Base-by-base conservation (phyloP, 2,329 filamentous ascomycete species). In the Purpureocillium takamizusanense region DNA sequence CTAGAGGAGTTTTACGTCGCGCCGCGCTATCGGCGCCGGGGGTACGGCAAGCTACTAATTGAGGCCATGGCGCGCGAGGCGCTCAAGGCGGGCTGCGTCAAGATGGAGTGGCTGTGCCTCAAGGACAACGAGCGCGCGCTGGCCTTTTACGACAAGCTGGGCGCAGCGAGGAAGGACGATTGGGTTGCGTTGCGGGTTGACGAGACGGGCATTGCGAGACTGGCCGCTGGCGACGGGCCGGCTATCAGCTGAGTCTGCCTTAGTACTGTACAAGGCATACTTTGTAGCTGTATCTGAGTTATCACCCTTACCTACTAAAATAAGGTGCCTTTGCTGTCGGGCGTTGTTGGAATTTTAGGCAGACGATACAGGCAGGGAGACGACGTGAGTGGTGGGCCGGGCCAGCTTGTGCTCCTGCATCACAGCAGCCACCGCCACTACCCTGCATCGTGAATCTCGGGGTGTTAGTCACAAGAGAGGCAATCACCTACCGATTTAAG, bases 41-140 rank as follows among this genome's bases (percentile, higher is more conserved):
- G 44, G 4, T 46, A 46, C 28, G 44, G 33, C 12, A 23, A 33
- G 13, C 18, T 33, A 13, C 14, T 46, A 15, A 35, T 46, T 13
- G 17, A 44, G 39, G 39, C 29, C 13, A 15, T 42, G 37, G 42
- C 42, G 3, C 14, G 14, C 7, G 38, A 38, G 23, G 44, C 39
- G n/a, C 29, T 13, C 2, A 30, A 30, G 17, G 14, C 32, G 11
- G 37, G 35, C 18, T 41, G 44, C 16, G 23, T 27, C 12, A 44
- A 41, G 39, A 25, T 46, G 27, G 44, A 46, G 15, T 46, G 44
- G 44, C 36, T 30, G 8, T 43, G 42, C 33, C 37, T 37, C n/a
- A 28, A 18, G 33, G 33, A 39, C 21, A 46, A 46, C 34, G 31
- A 39, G 13, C 7, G 16, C 17, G 42, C 41, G 8, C 30, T 46